These are phyloP conservation scores for Cladophialophora immunda DNA, from an alignment of 2,329 filamentous ascomycete genomes.

Conservation along the genomic window DNA sequence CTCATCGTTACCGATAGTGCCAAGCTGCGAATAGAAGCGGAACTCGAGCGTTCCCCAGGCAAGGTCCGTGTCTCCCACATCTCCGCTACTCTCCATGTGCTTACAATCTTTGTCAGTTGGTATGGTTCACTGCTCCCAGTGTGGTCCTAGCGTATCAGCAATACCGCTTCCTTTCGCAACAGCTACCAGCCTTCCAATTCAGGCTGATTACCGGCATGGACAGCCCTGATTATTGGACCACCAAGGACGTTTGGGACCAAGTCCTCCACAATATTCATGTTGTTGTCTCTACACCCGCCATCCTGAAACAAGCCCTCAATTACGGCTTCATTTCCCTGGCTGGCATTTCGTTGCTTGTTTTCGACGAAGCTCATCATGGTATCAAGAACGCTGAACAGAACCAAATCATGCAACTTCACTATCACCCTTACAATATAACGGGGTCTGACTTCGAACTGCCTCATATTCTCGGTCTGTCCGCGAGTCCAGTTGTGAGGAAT, in stretches of 20 bases:
- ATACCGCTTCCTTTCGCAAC: conserved; percentile 64
- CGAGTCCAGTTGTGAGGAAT: conserved; percentile 73
- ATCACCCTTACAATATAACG: conserved; percentile 60
- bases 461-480: conserved; percentile 78
- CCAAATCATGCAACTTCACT: conserved; percentile 77
- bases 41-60: conserved; percentile 64
- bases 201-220: conserved; percentile 73
- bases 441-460: conserved; percentile 58
- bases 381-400: conserved; percentile 69
- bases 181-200: conserved; percentile 66
- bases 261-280: conserved; percentile 71
- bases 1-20: conserved; percentile 59
- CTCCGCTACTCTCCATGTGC: conserved; percentile 1
- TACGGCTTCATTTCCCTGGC: conserved; percentile 77
- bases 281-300: conserved; percentile 79
- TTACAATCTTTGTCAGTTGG: conserved; percentile 45
- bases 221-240: conserved; percentile 76
- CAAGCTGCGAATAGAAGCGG: conserved; percentile 71
- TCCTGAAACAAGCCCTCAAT: conserved; percentile 75
- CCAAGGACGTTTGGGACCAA: conserved; percentile 71
- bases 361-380: conserved; percentile 89
- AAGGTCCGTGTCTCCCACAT: conserved; percentile 58
- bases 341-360: conserved; percentile 73
- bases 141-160: conserved; percentile 74
- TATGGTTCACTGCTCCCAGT: conserved; percentile 80